These are phyloP conservation scores for Bryoerythrophyllum caledonicum DNA, from an alignment of 225 moss, liverwort and hornwort species.

Conservation along the genomic window DNA sequence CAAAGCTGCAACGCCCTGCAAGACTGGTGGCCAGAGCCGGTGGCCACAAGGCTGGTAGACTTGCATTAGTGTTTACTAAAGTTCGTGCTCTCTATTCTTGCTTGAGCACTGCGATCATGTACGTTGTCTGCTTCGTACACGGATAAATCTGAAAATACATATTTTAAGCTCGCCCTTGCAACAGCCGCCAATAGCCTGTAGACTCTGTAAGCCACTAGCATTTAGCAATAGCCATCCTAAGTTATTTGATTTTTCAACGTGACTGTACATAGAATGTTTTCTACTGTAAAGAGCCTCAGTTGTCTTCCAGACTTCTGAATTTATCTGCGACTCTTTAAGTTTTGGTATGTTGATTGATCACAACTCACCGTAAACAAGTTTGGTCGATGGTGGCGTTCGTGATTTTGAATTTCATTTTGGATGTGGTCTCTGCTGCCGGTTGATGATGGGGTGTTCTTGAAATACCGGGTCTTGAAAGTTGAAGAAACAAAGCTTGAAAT, in stretches of 20 bases:
- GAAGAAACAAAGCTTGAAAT: not conserved
- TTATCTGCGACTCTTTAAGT: not conserved
- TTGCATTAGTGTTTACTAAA: no score
- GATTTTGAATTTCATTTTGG: not conserved
- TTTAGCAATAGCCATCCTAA: not conserved
- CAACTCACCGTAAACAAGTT: not conserved
- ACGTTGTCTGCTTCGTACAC: not conserved
- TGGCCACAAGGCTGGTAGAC: slow-evolving; percentile 13
- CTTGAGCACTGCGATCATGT: not conserved
- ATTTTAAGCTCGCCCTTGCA: not conserved
- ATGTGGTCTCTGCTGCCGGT: not conserved
- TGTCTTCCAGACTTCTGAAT: not conserved
- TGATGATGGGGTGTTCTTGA: not conserved
- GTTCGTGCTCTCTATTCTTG: not conserved
- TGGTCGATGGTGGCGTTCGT: not conserved
- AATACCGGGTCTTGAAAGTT: not conserved
- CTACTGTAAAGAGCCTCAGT: not conserved
- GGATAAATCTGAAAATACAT: not conserved
- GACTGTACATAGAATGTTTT: not conserved
- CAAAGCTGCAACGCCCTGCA: not conserved
- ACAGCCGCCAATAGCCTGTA: not conserved
- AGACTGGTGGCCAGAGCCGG: not conserved
- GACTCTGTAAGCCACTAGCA: not conserved
- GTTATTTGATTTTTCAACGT: not conserved
- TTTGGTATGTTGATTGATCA: not conserved